Evolutionary conservation across 345 rosid genomes (phyloP).

Genomic region (Tarenaya hassleriana): DNA sequence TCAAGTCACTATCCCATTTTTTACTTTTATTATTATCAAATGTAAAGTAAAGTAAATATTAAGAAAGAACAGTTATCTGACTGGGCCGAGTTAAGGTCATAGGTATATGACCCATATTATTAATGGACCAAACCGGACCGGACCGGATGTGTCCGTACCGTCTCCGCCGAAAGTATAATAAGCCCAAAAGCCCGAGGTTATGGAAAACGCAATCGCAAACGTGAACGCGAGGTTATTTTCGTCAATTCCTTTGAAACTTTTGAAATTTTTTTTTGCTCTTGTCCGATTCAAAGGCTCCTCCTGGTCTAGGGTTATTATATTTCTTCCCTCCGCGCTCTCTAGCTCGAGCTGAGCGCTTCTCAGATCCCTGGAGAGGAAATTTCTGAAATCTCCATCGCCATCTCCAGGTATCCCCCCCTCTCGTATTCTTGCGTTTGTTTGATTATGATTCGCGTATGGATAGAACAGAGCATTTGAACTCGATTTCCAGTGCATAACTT

Average conservation of each 20-base stretch:
- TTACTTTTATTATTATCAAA: too few relatives aligned
- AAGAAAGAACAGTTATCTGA: too few relatives aligned
- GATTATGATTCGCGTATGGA: not conserved
- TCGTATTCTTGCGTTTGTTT: not conserved
- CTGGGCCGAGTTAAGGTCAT: too few relatives aligned
- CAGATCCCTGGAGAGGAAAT: not conserved
- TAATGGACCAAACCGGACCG: too few relatives aligned
- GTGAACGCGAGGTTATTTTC: slow-evolving; percentile 4
- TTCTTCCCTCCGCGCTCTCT: slow-evolving; percentile 19
- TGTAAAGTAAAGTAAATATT: too few relatives aligned
- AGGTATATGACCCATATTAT: too few relatives aligned
- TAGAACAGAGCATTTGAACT: not conserved
- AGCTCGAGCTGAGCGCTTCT: slow-evolving; percentile 15
- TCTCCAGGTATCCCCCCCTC: slow-evolving; percentile 17
- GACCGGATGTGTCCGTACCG: too few relatives aligned
- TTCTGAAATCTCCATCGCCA: not conserved
- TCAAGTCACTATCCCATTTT: too few relatives aligned
- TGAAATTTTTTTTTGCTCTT: not conserved
- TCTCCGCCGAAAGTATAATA: too few relatives aligned
- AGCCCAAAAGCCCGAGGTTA: too few relatives aligned
- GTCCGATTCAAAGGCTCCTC: not conserved
- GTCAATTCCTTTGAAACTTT: slow-evolving; percentile 3
- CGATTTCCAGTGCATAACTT: not conserved
- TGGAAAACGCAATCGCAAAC: too few relatives aligned
- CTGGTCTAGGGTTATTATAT: slow-evolving; percentile 21